Base-by-base conservation (phyloP, 2,329 filamentous ascomycete species). In the Lojkania enalia region DNA sequence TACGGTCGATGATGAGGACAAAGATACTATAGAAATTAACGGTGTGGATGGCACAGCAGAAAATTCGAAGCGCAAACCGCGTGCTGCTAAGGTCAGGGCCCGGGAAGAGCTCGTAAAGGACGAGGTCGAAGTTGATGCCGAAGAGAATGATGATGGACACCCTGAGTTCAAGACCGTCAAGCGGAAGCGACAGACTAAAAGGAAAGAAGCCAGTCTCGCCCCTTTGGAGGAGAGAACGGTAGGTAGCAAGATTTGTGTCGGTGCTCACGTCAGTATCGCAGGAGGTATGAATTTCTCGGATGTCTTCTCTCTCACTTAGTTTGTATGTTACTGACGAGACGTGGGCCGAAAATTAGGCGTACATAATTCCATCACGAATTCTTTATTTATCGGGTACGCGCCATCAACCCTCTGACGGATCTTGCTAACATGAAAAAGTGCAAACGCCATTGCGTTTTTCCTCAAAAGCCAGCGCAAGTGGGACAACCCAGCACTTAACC, bases 381-480 rank as follows among this genome's bases (percentile, higher is more conserved):
- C 87, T 33, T 66, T 85, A 1, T 81, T 90, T 38, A 90, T 96
- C 53, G 91, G 80, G 77, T 79, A 63, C 55, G 63, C 63, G 15
- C 4, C 1, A 6, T 15, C 27, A 6, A 9, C 7, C 15, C n/a
- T 19, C 32, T 3, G 18, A 3, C 30, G 2, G 35, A 20, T 16
- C 11, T 37, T 20, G 36, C 57, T 57, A 60, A 74, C 52, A 39
- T 48, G 20, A 40, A 56, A 4, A 58, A 74, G 91, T 41, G 91
- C 87, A 51, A 99, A 97, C 66, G 84, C 91, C 7, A 95, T 97
- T 58, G 94, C 94, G 3, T 77, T 97, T 15, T 99, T 99, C 73
- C 79, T 99, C 57, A 97, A 97, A 68, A 95, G 89, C 0, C 94
- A 99, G 70, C 85, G 91, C 43, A 97, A 96, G 75, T 99, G 94